Conservation (phyloP, 106 monocot species). For the Platanthera guangdongensis region DNA sequence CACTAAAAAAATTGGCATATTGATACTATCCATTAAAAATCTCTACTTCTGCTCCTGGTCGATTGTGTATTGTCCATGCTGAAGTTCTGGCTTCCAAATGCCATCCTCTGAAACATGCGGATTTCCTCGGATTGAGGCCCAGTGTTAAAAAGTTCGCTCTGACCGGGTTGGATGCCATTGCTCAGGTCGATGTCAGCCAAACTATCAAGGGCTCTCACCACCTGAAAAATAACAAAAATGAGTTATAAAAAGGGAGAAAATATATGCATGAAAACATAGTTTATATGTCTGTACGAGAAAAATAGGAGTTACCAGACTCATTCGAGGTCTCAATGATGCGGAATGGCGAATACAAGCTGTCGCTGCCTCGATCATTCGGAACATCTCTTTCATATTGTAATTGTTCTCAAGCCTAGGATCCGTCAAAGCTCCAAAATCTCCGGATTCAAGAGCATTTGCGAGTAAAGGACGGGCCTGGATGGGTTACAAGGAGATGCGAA, state of each 20-base stretch:
- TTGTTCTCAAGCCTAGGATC: slow-evolving; percentile 67
- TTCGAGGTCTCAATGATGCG: slow-evolving; percentile 75
- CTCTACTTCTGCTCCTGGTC: slow-evolving; percentile 15
- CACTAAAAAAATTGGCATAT: not conserved
- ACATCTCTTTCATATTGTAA: slow-evolving; percentile 67
- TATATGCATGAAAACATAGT: not conserved
- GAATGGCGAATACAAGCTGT: slow-evolving; percentile 87
- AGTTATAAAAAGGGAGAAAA: not conserved
- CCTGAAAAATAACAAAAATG: slow-evolving; percentile 17
- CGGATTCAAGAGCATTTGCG: slow-evolving; percentile 46
- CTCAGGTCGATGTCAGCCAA: slow-evolving; percentile 45
- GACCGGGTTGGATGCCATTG: slow-evolving; percentile 56
- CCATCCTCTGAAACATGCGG: slow-evolving; percentile 58
- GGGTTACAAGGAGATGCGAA: not conserved
- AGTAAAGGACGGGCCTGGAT: slow-evolving; percentile 81
- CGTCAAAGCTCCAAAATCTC: slow-evolving; percentile 50
- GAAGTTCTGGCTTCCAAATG: slow-evolving; percentile 42
- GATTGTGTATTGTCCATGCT: slow-evolving; percentile 35
- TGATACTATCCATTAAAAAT: not conserved
- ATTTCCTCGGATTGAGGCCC: slow-evolving; percentile 45
- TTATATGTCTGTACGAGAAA: not conserved
- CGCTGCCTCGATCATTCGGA: slow-evolving; percentile 87
- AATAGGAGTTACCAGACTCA: slow-evolving; percentile 58
- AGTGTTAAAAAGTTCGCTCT: slow-evolving; percentile 37
- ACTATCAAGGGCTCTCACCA: slow-evolving; percentile 59